Evolutionary conservation across 2,329 filamentous ascomycete genomes (phyloP), one percentile per base, ranked within the genome.

Genomic region (Salinomyces thailandicus): DNA sequence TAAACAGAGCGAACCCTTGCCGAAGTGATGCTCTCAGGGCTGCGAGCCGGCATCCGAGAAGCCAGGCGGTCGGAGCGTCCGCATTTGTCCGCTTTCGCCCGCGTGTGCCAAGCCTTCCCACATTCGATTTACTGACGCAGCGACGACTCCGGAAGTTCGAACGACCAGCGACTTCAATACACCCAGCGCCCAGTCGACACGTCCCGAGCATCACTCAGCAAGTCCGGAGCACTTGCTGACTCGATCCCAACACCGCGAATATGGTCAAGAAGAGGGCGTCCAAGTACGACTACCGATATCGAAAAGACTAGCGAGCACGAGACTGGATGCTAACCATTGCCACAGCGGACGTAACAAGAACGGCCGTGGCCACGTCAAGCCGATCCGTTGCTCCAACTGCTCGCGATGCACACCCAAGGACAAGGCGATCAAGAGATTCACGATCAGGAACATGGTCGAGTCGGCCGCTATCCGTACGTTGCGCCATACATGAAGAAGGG

Each of bases 391-490:
- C 81, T 85, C 75, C 72, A 85, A 80, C 79, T 91, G 73, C 79
- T 85, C 73, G 58, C 73, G 62, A 67, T 80, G 65, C 68, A 93
- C 84, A 45, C 87, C 87, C 68, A 98, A 98, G 82, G 91, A 98
- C 66, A 98, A 98, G 85, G 91, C 93, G 58, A 96, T 98, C 79
- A 98, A 98, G 86, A 80, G 91, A 73, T 98, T 98, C 79, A 98
- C 91, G 73, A 83, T 98, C 78, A 83, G 91, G 69, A 96, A 98
- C 83, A 98, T 98, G 91, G 91, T 98, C 57, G 91, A 98, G 75
- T 95, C 87, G 62, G 91, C 93, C 63, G 91, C 91, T 64, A 96
- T 98, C 69, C 91, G 93, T 96, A 87, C 62, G 87, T 85, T 51
- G 40, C 42, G 42, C 42, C 52, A 38, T n/a, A n/a, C n/a, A 16